Evolutionary conservation across 371 early-diverging fungal genomes (phyloP).

Genomic region (Dipsacomyces acuminosporus): DNA sequence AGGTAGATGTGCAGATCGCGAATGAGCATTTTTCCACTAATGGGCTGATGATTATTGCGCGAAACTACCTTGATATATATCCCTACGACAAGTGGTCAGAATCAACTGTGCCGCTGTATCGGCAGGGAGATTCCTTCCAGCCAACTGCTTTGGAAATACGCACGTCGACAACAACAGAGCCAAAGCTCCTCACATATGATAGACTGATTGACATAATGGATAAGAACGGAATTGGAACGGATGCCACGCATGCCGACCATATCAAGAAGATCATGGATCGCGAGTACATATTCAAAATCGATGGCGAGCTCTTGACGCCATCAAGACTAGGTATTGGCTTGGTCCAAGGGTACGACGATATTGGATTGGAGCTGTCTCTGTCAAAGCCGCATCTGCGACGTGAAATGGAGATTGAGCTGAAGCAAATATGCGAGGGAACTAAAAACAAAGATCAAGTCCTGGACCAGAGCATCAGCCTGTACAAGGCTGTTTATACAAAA

Average conservation of each 20-base stretch:
- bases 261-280: conserved; percentile 95
- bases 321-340: conserved; percentile 90
- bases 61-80: conserved; percentile 96
- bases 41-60: conserved; percentile 74
- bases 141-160: conserved; percentile 64
- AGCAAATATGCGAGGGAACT: conserved; percentile 61
- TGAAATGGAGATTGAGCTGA: conserved; percentile 70
- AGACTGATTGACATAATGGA: conserved; percentile 98
- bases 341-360: conserved; percentile 86
- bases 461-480: conserved; percentile 54
- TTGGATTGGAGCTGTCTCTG: conserved; percentile 76
- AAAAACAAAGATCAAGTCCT: conserved; percentile 58
- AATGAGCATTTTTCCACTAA: conserved; percentile 33
- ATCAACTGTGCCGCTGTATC: conserved; percentile 69
- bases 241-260: conserved; percentile 99
- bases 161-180: conserved; percentile 73
- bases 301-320: conserved; percentile 67
- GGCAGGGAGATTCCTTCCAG: conserved; percentile 62
- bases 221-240: conserved; percentile 98
- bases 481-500: conserved; percentile 59
- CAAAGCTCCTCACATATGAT: conserved; percentile 82
- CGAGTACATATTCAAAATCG: conserved; percentile 77
- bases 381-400: conserved; percentile 81
- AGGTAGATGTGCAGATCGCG: conserved; percentile 39
- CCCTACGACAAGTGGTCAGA: conserved; percentile 91